A percentile compares a stretch with the other conserved stretches of the same genome.
These are phyloP conservation scores for Penicillium sclerotigenum DNA, from an alignment of 2,329 filamentous ascomycete species.

Conservation along the genomic window DNA sequence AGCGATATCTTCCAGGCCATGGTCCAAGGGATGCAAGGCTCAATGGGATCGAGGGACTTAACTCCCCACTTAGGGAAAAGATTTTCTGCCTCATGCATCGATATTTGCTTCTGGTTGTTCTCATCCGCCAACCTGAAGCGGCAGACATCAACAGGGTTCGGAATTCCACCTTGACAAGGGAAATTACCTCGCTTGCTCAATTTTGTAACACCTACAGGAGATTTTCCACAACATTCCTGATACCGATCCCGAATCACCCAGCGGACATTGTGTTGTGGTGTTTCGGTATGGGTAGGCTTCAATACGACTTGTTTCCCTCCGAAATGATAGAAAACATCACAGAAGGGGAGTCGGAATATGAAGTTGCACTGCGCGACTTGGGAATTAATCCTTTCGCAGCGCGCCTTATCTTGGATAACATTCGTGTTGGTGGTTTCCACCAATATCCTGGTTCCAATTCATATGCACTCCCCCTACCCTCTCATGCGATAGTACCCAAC, in stretches of 20 bases:
- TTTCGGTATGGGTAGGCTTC: slow-evolving; percentile 42
- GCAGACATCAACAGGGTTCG: not conserved
- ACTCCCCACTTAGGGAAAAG: not conserved
- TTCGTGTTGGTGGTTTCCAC: not conserved
- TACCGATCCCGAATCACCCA: slow-evolving; percentile 17
- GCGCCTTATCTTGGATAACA: slow-evolving; percentile 54
- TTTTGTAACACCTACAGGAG: not conserved
- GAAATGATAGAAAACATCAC: slow-evolving; percentile 50
- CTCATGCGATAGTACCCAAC: not conserved
- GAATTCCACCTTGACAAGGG: not conserved
- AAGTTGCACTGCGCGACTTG: slow-evolving; percentile 53
- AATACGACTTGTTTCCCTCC: not conserved
- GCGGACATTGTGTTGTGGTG: slow-evolving; percentile 32
- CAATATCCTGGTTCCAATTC: not conserved
- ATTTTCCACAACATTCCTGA: not conserved
- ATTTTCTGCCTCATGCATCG: not conserved
- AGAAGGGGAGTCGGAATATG: slow-evolving; percentile 54
- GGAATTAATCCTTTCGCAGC: slow-evolving; percentile 72
- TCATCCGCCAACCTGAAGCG: not conserved
- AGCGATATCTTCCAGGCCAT: slow-evolving; percentile 63
- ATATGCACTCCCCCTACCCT: not conserved
- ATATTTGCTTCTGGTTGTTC: not conserved
- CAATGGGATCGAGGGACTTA: not conserved
- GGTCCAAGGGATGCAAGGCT: not conserved
- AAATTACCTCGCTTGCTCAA: not conserved